A percentile compares a stretch with the other conserved stretches of the same genome.
Conservation (phyloP, 2,329 filamentous ascomycete species). For the Hirsutella thompsonii region DNA sequence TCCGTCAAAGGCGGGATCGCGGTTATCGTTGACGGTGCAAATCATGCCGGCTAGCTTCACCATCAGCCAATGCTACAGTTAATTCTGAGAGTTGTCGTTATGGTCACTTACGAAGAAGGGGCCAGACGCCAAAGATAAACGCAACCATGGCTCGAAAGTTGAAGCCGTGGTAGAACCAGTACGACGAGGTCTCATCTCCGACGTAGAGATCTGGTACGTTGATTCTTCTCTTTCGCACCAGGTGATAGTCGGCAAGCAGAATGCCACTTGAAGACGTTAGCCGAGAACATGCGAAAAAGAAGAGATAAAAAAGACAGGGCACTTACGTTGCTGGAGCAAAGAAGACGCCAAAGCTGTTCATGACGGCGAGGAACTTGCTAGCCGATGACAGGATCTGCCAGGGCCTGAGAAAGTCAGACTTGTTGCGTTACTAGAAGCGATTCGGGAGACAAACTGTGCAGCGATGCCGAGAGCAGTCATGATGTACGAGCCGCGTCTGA, state of each 20-base stretch:
- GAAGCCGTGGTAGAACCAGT: conserved; percentile 21
- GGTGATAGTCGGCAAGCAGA: conserved; percentile 16
- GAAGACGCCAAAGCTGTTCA: conserved; percentile 13
- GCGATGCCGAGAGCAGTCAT: conserved; percentile 27
- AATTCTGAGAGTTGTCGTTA: not conserved
- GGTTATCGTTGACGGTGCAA: conserved; percentile 4
- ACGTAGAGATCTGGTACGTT: conserved; percentile 24
- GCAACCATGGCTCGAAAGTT: conserved; percentile 22
- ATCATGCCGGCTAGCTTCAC: conserved; percentile 3
- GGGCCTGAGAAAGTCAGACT: conserved; percentile 5
- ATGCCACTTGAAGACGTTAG: conserved; percentile 9
- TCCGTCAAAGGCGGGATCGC: not conserved
- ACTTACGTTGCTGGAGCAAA: conserved; percentile 10
- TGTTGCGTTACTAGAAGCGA: not conserved
- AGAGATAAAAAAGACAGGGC: not conserved
- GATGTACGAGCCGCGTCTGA: conserved; percentile 38
- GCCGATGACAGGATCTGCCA: conserved; percentile 17
- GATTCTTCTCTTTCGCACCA: conserved; percentile 19
- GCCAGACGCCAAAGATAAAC: conserved; percentile 6
- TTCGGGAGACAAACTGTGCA: conserved; percentile 6
- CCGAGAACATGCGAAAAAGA: not conserved
- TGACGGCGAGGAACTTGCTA: conserved; percentile 12
- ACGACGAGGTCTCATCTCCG: conserved; percentile 17
- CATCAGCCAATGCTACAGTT: not conserved
- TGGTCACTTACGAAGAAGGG: not conserved